Evolutionary conservation across 768 basidiomycete species (phyloP), one percentile per base, ranked within the genome.

Genomic region (Pulveroboletus ravenelii): DNA sequence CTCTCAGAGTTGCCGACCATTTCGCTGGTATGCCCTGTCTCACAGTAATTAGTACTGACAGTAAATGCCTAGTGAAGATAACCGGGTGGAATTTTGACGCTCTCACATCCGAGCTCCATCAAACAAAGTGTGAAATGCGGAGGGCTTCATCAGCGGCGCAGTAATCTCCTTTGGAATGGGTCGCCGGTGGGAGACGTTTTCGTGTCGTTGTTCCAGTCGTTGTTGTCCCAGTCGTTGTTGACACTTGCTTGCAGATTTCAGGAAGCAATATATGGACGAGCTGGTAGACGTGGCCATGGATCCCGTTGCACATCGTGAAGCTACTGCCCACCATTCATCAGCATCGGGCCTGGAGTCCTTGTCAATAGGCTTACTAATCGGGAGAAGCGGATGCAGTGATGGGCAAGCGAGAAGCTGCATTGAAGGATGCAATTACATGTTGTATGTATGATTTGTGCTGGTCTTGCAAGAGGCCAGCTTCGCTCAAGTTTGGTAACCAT

Each of bases 11-110:
- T 58, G 27, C 3, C 54, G 48, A 58, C 57, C 5, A 13, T 58
- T 29, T 59, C 57, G 1, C 20, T 58, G 57, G 57, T 58, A 41
- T 4, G 57, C 14, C 1, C 20, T 6, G 9, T 39, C 30, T 30
- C 15, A 15, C 3, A n/a, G 29, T 36, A 27, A 25, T 45, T 8
- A 5, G 34, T 30, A 20, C 27, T 27, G 8, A 9, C 42, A 17
- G 20, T 59, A 20, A 59, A 13, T 32, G 8, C 3, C 1, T 18
- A 14, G 25, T 8, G 9, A 54, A 58, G 57, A 51, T 59, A 20
- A 46, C 57, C 15, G 57, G 57, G 10, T 59, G 57, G 57, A 41
- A 51, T 32, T 59, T 59, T 8, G 17, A 46, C 23, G 5, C 20
- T 29, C 43, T 59, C 10, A 44, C 32, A 30, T 59, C 55, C 27